Percentiles rank a stretch among this genome's conserved stretches.
Evolutionary conservation across 305 asterid genomes (phyloP).

Genomic region (Fraxinus sp.): DNA sequence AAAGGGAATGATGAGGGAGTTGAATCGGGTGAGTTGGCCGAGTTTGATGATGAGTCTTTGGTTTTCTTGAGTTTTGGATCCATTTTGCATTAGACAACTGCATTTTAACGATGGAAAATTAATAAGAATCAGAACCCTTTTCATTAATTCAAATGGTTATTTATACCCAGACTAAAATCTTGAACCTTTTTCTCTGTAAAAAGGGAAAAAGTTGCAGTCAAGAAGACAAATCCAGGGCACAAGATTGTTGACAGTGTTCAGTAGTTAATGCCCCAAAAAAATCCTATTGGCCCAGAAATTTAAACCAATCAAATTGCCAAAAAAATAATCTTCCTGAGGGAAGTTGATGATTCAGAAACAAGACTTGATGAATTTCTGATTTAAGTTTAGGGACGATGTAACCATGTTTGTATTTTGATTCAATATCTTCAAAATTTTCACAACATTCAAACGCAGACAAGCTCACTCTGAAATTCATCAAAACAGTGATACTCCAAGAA

Average conservation of each 20-base stretch:
- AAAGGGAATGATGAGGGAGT: constrained; percentile 43
- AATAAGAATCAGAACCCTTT: neutral
- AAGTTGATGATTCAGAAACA: neutral
- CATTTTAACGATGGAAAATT: neutral
- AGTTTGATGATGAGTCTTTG: constrained; percentile 39
- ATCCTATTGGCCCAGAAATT: neutral
- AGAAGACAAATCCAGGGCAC: neutral
- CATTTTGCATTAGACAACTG: constrained; percentile 37
- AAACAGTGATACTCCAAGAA: neutral
- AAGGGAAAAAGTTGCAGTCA: neutral
- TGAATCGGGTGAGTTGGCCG: constrained; percentile 34
- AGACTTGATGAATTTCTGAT: neutral
- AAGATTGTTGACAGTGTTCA: neutral
- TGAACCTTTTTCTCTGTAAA: neutral
- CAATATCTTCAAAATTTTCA: neutral
- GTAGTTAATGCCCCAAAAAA: neutral
- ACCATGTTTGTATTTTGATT: neutral
- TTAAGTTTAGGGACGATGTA: neutral
- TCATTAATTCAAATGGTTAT: neutral
- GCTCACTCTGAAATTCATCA: neutral
- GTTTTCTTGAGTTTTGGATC: constrained; percentile 42
- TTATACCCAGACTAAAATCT: neutral
- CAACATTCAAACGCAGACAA: neutral
- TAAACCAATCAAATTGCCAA: neutral
- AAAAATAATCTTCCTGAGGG: neutral